A percentile compares a stretch with the other conserved stretches of the same genome.
Conservation (phyloP, 352 stramenopile species). For the Globisporangium radiosum region DNA sequence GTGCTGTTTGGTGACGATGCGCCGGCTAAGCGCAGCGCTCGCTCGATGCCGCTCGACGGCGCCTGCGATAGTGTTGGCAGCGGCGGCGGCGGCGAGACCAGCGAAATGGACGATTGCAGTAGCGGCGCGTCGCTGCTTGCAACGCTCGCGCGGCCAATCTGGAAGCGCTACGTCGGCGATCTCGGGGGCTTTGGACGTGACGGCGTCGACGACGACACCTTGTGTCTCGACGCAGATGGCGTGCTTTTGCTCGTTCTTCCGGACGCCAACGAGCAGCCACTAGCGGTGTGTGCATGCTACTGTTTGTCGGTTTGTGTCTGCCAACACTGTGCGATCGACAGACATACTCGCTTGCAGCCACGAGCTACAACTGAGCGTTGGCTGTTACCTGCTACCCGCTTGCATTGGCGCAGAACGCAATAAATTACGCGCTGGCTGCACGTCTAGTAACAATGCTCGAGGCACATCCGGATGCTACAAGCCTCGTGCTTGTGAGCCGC, state of each 20-base stretch:
- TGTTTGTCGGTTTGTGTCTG: neutral
- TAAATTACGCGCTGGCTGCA: neutral
- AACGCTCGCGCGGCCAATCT: conserved; percentile 6
- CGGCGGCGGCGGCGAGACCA: neutral
- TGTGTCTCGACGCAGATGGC: neutral
- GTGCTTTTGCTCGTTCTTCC: conserved; percentile 2
- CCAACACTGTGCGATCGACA: neutral
- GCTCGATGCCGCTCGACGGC: conserved; percentile 4
- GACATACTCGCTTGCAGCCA: no score
- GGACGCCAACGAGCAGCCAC: no score
- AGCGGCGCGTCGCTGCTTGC: neutral
- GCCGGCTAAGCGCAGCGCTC: neutral
- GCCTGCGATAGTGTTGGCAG: neutral
- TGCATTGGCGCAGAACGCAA: no score
- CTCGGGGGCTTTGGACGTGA: conserved; percentile 1
- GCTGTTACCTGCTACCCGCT: no score
- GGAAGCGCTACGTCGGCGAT: conserved; percentile 8
- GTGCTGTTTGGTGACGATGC: conserved; percentile 9
- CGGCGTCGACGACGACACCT: neutral
- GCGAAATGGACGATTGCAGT: neutral
- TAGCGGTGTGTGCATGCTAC: neutral
- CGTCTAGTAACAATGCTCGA: neutral
- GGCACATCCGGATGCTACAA: neutral
- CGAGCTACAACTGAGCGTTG: no score
- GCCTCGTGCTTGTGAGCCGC: neutral